Evolutionary conservation across 179 eudicot genomes (phyloP).

Genomic region (Patellifolia procumbens): DNA sequence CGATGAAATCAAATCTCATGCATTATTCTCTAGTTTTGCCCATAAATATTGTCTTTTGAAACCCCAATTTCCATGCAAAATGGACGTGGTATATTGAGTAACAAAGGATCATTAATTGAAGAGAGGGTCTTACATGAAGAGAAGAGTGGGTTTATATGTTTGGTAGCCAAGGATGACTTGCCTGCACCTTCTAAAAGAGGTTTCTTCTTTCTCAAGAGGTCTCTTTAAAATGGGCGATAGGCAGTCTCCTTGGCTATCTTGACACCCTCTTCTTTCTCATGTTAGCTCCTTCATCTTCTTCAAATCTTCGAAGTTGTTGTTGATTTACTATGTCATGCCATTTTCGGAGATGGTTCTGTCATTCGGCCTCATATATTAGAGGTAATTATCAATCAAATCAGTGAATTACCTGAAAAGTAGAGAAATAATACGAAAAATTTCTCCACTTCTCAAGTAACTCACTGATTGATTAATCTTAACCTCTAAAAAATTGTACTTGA

Average conservation of each 20-base stretch:
- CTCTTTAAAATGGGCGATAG: constrained; percentile 9
- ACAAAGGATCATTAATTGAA: background rate
- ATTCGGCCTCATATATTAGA: too few relatives aligned
- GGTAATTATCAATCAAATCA: background rate
- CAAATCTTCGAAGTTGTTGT: too few relatives aligned
- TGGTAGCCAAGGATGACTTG: constrained; percentile 59
- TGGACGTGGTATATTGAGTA: background rate
- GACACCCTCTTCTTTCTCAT: constrained; percentile 33
- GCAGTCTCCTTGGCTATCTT: constrained; percentile 41
- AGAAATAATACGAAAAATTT: background rate
- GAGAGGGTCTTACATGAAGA: constrained; percentile 44
- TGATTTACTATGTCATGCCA: too few relatives aligned
- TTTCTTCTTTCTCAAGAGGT: background rate
- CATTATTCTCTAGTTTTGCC: constrained; percentile 15
- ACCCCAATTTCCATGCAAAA: background rate
- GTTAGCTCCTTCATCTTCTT: constrained; percentile 27
- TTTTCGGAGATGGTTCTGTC: too few relatives aligned
- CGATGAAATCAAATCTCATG: constrained; percentile 12
- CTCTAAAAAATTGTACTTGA: background rate
- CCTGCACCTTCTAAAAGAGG: constrained; percentile 18
- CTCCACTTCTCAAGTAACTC: background rate
- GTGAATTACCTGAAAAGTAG: background rate
- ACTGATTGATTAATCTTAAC: constrained; percentile 21
- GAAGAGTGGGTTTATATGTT: constrained; percentile 28
- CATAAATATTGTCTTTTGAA: constrained; percentile 3